These are phyloP conservation scores for Acacia pycnantha DNA, from an alignment of 331 rosid species.

Conservation along the genomic window DNA sequence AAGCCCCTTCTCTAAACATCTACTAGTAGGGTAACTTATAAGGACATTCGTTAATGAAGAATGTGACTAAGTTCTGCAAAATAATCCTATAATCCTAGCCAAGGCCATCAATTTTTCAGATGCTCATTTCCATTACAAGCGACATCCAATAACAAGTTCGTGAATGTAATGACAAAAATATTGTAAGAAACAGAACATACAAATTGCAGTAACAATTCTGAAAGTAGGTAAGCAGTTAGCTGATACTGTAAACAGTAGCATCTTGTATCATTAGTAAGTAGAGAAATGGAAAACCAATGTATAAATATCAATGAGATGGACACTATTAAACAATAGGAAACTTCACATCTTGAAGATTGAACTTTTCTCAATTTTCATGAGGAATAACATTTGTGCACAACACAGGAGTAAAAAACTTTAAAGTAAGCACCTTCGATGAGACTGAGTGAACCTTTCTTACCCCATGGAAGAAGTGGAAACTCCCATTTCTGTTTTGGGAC, in stretches of 20 bases:
- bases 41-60: background rate
- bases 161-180: background rate
- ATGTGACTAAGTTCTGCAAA: background rate
- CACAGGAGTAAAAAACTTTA: background rate
- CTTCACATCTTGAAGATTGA: background rate
- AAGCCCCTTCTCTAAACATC: background rate
- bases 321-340: background rate
- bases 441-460: constrained; percentile 41
- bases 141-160: background rate
- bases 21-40: background rate
- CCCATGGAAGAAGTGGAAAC: constrained; percentile 89
- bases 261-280: background rate
- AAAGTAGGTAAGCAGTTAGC: background rate
- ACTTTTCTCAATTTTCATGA: background rate
- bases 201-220: background rate
- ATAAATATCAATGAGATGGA: background rate
- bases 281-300: background rate
- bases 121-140: background rate
- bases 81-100: background rate
- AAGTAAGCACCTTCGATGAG: background rate
- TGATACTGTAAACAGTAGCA: background rate
- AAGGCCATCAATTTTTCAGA: background rate
- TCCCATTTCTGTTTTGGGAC: constrained; percentile 78
- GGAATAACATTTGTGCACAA: background rate
- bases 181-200: background rate